These are phyloP conservation scores for Epichloe festucae DNA, from an alignment of 2,329 filamentous ascomycete species.

Conservation along the genomic window DNA sequence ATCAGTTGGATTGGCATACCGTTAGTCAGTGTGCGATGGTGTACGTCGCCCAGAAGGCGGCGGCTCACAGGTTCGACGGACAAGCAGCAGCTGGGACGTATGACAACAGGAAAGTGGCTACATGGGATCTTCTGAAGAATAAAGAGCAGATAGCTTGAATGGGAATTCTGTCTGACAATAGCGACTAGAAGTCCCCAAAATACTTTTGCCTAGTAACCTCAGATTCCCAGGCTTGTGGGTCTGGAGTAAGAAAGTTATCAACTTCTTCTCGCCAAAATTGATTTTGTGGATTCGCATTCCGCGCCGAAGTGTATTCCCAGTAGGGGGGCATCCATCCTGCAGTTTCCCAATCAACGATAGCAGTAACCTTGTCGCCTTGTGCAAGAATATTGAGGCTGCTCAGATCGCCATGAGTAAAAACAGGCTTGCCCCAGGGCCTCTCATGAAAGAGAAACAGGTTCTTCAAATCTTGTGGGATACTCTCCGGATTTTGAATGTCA, in stretches of 20 bases:
- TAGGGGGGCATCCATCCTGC: slow-evolving; percentile 21
- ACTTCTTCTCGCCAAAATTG: slow-evolving; percentile 11
- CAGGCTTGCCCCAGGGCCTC: slow-evolving; percentile 18
- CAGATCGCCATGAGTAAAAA: slow-evolving; percentile 35
- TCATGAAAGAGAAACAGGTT: slow-evolving; percentile 23
- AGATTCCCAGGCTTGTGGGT: slow-evolving; percentile 9
- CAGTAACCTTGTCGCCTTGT: slow-evolving; percentile 26
- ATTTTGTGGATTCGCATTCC: slow-evolving; percentile 9
- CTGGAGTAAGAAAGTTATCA: slow-evolving; percentile 8
- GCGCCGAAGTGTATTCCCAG: slow-evolving; percentile 19
- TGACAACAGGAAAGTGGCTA: not conserved
- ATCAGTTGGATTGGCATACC: not conserved
- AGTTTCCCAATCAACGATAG: slow-evolving; percentile 27
- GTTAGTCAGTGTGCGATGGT: not conserved
- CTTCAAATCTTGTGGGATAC: slow-evolving; percentile 13
- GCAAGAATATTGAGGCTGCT: slow-evolving; percentile 30
- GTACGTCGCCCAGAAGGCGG: not conserved
- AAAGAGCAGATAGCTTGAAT: not conserved
- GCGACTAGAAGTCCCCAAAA: slow-evolving; percentile 7
- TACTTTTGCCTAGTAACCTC: slow-evolving; percentile 9
- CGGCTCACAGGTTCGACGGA: slow-evolving; percentile 4
- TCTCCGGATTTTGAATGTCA: too few species aligned
- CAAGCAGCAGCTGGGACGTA: not conserved
- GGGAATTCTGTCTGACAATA: not conserved
- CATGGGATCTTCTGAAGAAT: not conserved